A percentile compares a stretch with the other conserved stretches of the same genome.
Conservation (phyloP, 352 stramenopile species). For the Phytopythium sindhum region DNA sequence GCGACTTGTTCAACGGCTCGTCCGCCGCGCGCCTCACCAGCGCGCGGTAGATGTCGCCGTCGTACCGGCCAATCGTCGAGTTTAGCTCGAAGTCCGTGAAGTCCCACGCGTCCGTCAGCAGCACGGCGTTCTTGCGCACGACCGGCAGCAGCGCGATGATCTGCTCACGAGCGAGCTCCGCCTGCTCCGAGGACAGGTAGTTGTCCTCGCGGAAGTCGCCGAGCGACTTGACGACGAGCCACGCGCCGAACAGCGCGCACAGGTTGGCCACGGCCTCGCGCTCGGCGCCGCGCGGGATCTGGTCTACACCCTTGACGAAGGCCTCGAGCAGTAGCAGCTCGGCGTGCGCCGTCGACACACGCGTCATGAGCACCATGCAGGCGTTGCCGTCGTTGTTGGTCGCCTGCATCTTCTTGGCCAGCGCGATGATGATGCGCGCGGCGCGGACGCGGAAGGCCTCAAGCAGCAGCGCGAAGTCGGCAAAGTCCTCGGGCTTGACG, state of each 20-base stretch:
- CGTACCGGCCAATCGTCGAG: constrained; percentile 69
- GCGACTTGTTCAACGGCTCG: constrained; percentile 58
- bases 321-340: constrained; percentile 42
- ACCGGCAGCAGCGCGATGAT: constrained; percentile 29
- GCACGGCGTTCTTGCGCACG: constrained; percentile 41
- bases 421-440: constrained; percentile 22
- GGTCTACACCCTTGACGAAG: constrained; percentile 25
- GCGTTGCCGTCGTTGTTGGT: constrained; percentile 46
- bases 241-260: constrained; percentile 43
- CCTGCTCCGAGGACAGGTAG: constrained; percentile 50
- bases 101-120: constrained; percentile 36
- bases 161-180: constrained; percentile 27
- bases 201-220: constrained; percentile 56
- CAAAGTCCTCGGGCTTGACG: constrained; percentile 23
- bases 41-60: constrained; percentile 69
- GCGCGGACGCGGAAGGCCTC: constrained; percentile 39
- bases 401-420: constrained; percentile 32
- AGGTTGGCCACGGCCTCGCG: constrained; percentile 26
- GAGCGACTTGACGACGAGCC: constrained; percentile 41
- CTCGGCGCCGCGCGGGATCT: constrained; percentile 22
- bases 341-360: constrained; percentile 38
- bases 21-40: constrained; percentile 40
- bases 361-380: constrained; percentile 55
- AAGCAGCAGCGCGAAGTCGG: constrained; percentile 32
- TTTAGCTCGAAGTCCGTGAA: constrained; percentile 61